phyloP scores from a whole-genome alignment of 2,329 filamentous ascomycete species.

The Fusarium kyushuense region DNA sequence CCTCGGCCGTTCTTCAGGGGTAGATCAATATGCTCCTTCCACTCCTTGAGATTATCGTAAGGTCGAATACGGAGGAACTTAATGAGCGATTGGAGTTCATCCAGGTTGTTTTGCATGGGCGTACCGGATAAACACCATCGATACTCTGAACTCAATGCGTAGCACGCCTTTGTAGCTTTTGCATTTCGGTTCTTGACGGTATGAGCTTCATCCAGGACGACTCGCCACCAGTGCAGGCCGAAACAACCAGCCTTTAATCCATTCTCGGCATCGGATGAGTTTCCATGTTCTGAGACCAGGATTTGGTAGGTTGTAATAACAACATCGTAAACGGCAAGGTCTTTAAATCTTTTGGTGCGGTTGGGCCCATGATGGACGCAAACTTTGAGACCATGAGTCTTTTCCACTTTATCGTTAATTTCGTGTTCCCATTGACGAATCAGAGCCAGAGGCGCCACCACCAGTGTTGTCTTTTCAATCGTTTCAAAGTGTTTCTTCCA shows the following conservation, averaged over 20 bases:
- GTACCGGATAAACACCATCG: conserved; percentile 97
- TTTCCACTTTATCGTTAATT: conserved; percentile 83
- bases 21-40: conserved; percentile 90
- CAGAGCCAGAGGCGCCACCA: conserved; percentile 91
- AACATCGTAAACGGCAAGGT: conserved; percentile 88
- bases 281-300: conserved; percentile 87
- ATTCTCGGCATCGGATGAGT: conserved; percentile 70
- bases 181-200: conserved; percentile 98
- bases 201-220: conserved; percentile 96
- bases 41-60: conserved; percentile 85
- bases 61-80: conserved; percentile 93
- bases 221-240: conserved; percentile 91
- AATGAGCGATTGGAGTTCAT: conserved; percentile 94
- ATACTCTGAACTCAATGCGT: conserved; percentile 84
- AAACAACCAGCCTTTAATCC: conserved; percentile 84
- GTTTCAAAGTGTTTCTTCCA: conserved; percentile 77
- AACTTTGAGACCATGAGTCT: conserved; percentile 78
- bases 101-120: conserved; percentile 97
- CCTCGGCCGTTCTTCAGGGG: conserved; percentile 93
- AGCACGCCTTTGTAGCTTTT: conserved; percentile 94
- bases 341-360: conserved; percentile 81
- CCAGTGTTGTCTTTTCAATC: conserved; percentile 83
- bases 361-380: conserved; percentile 91
- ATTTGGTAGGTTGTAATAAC: conserved; percentile 98
- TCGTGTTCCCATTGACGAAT: conserved; percentile 98